Conservation (phyloP, 2,329 filamentous ascomycete species). For the Paecilomyces dactylethromorphus region DNA sequence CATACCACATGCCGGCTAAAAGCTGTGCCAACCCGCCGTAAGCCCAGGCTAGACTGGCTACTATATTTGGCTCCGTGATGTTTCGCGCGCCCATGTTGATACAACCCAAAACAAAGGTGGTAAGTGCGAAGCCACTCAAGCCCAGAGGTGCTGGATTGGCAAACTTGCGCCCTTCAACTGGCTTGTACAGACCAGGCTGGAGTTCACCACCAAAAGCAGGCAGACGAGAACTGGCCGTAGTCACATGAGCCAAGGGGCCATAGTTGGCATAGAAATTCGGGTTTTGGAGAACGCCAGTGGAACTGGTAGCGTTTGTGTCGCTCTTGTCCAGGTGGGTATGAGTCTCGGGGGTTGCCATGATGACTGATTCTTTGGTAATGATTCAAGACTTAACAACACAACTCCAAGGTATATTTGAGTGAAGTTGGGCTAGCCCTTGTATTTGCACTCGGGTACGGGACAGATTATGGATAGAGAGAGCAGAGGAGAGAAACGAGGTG, state of each 20-base stretch:
- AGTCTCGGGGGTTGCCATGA: background rate
- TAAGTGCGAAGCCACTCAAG: conserved; percentile 66
- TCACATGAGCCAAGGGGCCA: conserved; percentile 38
- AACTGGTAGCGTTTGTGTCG: background rate
- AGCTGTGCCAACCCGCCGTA: conserved; percentile 71
- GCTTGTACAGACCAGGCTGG: conserved; percentile 58
- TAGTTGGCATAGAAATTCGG: conserved; percentile 11
- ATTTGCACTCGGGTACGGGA: background rate
- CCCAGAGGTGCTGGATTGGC: conserved; percentile 70
- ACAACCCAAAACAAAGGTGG: conserved; percentile 67
- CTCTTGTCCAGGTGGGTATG: background rate
- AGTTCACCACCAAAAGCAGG: conserved; percentile 61
- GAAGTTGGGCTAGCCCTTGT: background rate
- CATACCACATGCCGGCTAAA: conserved; percentile 72
- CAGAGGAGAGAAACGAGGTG: background rate
- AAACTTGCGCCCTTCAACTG: conserved; percentile 56
- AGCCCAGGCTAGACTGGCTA: conserved; percentile 60
- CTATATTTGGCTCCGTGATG: conserved; percentile 55
- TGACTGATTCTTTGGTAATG: background rate
- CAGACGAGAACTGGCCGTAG: conserved; percentile 31
- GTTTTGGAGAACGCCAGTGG: background rate
- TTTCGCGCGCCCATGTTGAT: conserved; percentile 60
- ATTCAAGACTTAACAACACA: background rate
- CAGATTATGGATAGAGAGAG: background rate
- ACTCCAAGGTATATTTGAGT: background rate